These are phyloP conservation scores for Globisporangium nagaii DNA, from an alignment of 352 stramenopile species.

Conservation along the genomic window DNA sequence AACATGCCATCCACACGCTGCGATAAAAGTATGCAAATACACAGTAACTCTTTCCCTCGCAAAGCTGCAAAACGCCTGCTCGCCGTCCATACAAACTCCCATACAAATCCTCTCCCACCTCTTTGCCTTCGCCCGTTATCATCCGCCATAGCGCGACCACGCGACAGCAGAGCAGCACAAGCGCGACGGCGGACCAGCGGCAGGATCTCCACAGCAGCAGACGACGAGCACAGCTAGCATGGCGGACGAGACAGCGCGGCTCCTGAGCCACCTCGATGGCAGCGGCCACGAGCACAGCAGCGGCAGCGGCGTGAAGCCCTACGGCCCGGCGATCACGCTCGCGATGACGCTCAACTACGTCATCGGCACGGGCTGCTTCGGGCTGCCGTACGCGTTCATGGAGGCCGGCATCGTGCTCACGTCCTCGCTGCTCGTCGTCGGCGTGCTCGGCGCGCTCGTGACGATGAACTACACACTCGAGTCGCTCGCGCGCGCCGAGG, in stretches of 20 bases:
- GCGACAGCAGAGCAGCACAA: no score
- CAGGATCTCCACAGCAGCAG: no score
- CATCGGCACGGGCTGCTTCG: conserved; percentile 84
- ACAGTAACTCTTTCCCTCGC: no score
- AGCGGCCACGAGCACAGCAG: conserved; percentile 5
- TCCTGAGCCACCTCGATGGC: conserved; percentile 16
- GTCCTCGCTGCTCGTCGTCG: conserved; percentile 50
- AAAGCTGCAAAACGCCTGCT: no score
- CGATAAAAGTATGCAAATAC: no score
- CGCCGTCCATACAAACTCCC: conserved; percentile 5
- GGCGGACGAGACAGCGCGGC: conserved; percentile 19
- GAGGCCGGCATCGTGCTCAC: conserved; percentile 61
- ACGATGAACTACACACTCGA: conserved; percentile 89
- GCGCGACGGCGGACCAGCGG: neutral
- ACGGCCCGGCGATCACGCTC: conserved; percentile 57
- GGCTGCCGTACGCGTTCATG: conserved; percentile 75
- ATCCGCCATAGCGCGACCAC: no score
- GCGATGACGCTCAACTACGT: conserved; percentile 86
- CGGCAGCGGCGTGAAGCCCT: conserved; percentile 52
- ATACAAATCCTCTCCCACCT: conserved; percentile 4
- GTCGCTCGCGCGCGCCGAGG: conserved; percentile 68
- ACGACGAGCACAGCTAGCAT: no score
- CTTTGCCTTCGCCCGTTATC: no score
- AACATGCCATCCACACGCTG: no score
- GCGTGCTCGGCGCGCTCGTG: conserved; percentile 55